Conservation (phyloP, 75 land plant genomes). For the Selaginella moellendorffii region DNA sequence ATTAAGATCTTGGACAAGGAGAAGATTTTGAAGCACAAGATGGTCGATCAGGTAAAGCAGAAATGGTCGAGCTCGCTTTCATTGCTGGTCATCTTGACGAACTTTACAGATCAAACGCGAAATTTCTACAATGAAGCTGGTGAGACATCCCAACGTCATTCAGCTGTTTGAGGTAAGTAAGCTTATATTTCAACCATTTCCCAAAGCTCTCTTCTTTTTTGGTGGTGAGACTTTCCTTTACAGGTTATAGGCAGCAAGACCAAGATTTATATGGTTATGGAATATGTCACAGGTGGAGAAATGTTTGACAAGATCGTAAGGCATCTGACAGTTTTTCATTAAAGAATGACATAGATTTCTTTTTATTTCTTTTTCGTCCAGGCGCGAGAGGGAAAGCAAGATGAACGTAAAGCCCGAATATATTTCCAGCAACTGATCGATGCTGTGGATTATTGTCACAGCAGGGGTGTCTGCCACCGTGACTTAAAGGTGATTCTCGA, state of each 20-base stretch:
- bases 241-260: constrained; percentile 19
- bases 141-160: constrained; percentile 14
- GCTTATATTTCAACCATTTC: too few species aligned
- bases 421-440: constrained; percentile 51
- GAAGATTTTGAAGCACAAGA: neutral
- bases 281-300: constrained; percentile 16
- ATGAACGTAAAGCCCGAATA: constrained; percentile 32
- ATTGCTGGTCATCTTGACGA: neutral
- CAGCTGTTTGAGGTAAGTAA: constrained; percentile 17
- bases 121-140: constrained; percentile 16
- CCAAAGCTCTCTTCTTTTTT: neutral
- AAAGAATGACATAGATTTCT: neutral
- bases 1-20: neutral
- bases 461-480: constrained; percentile 57
- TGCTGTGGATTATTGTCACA: constrained; percentile 54
- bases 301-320: constrained; percentile 16
- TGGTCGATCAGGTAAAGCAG: neutral
- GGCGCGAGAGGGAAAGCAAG: constrained; percentile 20
- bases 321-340: neutral
- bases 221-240: neutral
- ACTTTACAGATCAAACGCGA: constrained; percentile 15
- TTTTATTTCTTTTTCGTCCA: neutral
- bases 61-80: too few species aligned
- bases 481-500: constrained; percentile 30
- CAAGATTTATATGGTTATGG: constrained; percentile 16